Base-by-base conservation (phyloP, 2,329 filamentous ascomycete species). In the Tolypocladium sp. region DNA sequence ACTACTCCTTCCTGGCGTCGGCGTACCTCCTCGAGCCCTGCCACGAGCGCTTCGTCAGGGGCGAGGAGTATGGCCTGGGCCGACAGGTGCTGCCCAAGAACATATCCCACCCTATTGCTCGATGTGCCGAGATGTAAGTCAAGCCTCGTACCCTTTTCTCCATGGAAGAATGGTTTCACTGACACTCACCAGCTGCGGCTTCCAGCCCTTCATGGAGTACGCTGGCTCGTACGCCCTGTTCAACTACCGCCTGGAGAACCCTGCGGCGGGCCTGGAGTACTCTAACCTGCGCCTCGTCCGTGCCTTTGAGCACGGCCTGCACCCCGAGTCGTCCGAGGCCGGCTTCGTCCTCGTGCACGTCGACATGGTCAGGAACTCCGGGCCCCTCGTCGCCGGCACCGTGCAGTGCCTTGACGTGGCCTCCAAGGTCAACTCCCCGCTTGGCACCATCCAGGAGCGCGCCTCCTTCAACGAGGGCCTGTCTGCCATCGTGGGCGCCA, bases 291-390 rank as follows among this genome's bases (percentile, higher is more conserved):
- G 91, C 13, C 84, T 97, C 38, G 87, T 97, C 69, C 90, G 93
- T 41, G 93, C 91, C 30, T 97, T 97, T 67, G 92, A 97, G 75
- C 84, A 88, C 67, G 93, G 93, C 17, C 85, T 96, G 10, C 90
- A 97, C 71, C 90, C 90, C 0, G 82, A 82, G 38, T 95, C 91
- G 3, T 96, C 92, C 9, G 93, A 97, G 73, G 93, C 93, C 1
- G 93, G 93, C 56, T 97, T 97, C 71, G 91, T 97, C n/a, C 83
- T 97, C 15, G 92, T 94, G 5, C 93, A 97, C 73, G 87, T 97
- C 57, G 91, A 95, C 74, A 97, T 97, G 92, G 93, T 96, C 56
- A 87, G 87, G 70, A 86, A 96, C 73, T 92, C 92, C 0, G 88
- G 88, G 0, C 83, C 85, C 1, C 79, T 97, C 1, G 86, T 97